Conservation (phyloP, 2,329 filamentous ascomycete genomes). For the Iodosphaeria phyllophila region DNA sequence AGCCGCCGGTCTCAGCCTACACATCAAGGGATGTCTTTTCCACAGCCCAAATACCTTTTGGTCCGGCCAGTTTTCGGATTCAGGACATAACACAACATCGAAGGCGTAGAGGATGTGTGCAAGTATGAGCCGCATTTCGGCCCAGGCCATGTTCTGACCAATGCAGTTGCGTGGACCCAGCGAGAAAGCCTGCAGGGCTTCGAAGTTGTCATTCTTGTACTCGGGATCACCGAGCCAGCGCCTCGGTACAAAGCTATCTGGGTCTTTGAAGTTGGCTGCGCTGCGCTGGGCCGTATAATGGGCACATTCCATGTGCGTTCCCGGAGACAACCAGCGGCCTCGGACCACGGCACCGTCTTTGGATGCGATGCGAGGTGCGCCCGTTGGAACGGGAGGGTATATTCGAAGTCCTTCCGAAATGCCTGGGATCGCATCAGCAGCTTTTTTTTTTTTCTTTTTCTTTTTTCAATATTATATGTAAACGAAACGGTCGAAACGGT, state of each 20-base stretch:
- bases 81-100: constrained; percentile 3
- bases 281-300: constrained; percentile 6
- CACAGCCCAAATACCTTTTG: constrained; percentile 3
- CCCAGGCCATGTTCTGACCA: constrained; percentile 6
- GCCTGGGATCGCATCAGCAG: too few species aligned
- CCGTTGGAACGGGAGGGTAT: constrained; percentile 8
- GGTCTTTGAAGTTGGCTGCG: constrained; percentile 3
- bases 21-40: constrained; percentile 1
- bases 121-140: constrained; percentile 4
- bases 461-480: too few species aligned
- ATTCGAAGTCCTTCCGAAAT: constrained; percentile 9
- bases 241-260: constrained; percentile 6
- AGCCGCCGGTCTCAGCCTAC: neutral
- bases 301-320: constrained; percentile 6
- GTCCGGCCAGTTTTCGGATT: constrained; percentile 2
- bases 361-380: constrained; percentile 6
- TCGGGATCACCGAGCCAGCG: constrained; percentile 6
- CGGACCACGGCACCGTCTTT: constrained; percentile 8
- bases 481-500: too few species aligned
- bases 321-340: constrained; percentile 6
- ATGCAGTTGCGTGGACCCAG: constrained; percentile 7
- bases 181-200: constrained; percentile 7
- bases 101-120: constrained; percentile 2
- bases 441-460: too few species aligned
- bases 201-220: constrained; percentile 3